phyloP scores from a whole-genome alignment of 2,329 filamentous ascomycete genomes.

The Aplosporella prunicola region DNA sequence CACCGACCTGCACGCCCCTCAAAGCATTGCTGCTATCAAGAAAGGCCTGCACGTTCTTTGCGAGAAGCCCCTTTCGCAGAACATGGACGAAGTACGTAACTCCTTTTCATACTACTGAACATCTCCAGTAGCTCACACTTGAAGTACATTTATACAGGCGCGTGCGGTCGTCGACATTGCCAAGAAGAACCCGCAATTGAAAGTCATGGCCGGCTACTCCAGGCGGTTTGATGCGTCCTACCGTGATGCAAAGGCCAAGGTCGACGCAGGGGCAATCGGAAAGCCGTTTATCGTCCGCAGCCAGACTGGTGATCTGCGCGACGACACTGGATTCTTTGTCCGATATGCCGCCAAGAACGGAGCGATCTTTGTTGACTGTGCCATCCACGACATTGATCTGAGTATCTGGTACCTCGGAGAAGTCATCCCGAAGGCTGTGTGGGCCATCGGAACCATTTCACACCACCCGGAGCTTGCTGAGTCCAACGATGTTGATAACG shows the following conservation, averaged over 20 bases:
- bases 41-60: conserved; percentile 29
- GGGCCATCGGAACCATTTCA: conserved; percentile 26
- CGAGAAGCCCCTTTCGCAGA: conserved; percentile 31
- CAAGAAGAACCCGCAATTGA: conserved; percentile 27
- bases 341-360: conserved; percentile 32
- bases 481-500: conserved; percentile 36
- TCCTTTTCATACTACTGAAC: not conserved
- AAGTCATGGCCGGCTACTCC: conserved; percentile 38
- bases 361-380: conserved; percentile 37
- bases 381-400: conserved; percentile 38
- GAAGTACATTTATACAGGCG: conserved; percentile 12
- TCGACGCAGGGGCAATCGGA: conserved; percentile 27
- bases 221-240: conserved; percentile 34
- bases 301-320: conserved; percentile 33
- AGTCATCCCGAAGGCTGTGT: conserved; percentile 27
- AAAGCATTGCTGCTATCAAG: conserved; percentile 26
- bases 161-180: conserved; percentile 26
- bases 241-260: conserved; percentile 11
- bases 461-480: conserved; percentile 30
- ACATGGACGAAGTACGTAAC: conserved; percentile 21
- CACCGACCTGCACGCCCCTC: conserved; percentile 27
- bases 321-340: conserved; percentile 34
- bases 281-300: conserved; percentile 32
- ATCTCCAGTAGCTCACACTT: conserved; percentile 1
- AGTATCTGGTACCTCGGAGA: conserved; percentile 33